Evolutionary conservation across 2,329 filamentous ascomycete genomes (phyloP).

Genomic region (Fusarium foetens): DNA sequence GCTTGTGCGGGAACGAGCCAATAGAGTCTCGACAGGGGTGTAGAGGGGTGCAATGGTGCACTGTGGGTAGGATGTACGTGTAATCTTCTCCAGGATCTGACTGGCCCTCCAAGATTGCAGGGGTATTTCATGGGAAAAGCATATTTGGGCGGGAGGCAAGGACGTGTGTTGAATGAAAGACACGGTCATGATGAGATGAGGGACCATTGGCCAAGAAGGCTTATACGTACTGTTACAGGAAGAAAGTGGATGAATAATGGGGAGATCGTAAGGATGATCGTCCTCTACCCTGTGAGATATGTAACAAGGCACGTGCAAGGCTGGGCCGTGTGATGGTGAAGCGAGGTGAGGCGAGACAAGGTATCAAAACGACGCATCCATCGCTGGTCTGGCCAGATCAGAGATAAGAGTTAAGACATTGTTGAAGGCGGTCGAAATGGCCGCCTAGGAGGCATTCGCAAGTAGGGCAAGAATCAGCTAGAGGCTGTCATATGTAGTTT

Average conservation of each 20-base stretch:
- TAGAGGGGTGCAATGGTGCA: conserved; percentile 42
- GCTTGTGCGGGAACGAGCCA: conserved; percentile 52
- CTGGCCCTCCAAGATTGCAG: conserved; percentile 23
- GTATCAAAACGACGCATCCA: conserved; percentile 15
- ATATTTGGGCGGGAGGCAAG: conserved; percentile 32
- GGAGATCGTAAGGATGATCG: conserved; percentile 41
- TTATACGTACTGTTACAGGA: conserved; percentile 8
- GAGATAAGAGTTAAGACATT: conserved; percentile 19
- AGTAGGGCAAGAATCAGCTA: background rate
- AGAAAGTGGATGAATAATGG: conserved; percentile 32
- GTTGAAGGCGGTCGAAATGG: background rate
- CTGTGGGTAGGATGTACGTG: conserved; percentile 24
- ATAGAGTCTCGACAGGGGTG: conserved; percentile 45
- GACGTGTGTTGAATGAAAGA: conserved; percentile 25
- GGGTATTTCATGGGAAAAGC: conserved; percentile 31
- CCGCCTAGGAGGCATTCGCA: conserved; percentile 4
- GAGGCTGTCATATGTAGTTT: background rate
- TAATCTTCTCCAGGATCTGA: conserved; percentile 15
- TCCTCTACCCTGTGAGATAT: conserved; percentile 40
- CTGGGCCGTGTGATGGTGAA: conserved; percentile 24
- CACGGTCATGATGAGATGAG: conserved; percentile 39
- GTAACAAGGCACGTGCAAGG: conserved; percentile 25
- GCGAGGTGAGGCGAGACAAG: conserved; percentile 32
- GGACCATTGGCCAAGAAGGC: conserved; percentile 16
- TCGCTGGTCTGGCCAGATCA: conserved; percentile 8